A percentile compares a stretch with the other conserved stretches of the same genome.
Conservation (phyloP, 768 basidiomycete species). For the Hericium alpestre region DNA sequence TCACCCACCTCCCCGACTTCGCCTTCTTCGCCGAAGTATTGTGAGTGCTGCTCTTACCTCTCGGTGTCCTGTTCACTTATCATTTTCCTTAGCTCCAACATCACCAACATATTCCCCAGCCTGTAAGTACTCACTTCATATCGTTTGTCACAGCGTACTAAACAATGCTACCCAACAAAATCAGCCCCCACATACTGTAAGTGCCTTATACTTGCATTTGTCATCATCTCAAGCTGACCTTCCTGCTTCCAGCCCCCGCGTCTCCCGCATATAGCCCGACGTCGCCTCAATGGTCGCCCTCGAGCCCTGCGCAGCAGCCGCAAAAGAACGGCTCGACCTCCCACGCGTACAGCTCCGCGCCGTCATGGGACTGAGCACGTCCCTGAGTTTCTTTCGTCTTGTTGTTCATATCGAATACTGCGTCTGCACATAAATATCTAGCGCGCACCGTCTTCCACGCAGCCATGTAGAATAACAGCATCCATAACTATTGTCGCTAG, state of each 20-base stretch:
- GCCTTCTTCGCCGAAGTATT: conserved; percentile 87
- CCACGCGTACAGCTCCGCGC: conserved; percentile 36
- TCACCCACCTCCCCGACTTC: conserved; percentile 92
- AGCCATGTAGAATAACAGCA: conserved; percentile 4
- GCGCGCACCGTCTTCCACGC: background rate
- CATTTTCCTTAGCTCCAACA: conserved; percentile 51
- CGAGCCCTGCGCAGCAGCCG: conserved; percentile 55
- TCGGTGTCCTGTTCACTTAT: conserved; percentile 5
- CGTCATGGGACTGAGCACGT: conserved; percentile 36
- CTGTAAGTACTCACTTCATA: conserved; percentile 40
- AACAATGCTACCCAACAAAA: background rate
- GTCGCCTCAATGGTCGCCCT: conserved; percentile 75
- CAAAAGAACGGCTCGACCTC: conserved; percentile 21
- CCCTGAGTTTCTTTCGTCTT: conserved; percentile 1
- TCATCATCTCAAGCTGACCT: conserved; percentile 6
- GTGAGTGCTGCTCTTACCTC: conserved; percentile 33
- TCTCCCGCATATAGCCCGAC: conserved; percentile 83
- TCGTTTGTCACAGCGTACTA: no score
- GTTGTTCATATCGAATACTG: conserved; percentile 2
- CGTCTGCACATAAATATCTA: conserved; percentile 1
- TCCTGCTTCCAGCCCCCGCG: conserved; percentile 47
- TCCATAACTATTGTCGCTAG: conserved; percentile 6
- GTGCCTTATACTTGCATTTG: conserved; percentile 15
- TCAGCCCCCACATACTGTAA: conserved; percentile 76
- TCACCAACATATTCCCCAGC: conserved; percentile 84